Percentiles rank a stretch among this genome's conserved stretches.
phyloP scores from a whole-genome alignment of 2,329 filamentous ascomycete genomes.

The Seiridium unicorne region DNA sequence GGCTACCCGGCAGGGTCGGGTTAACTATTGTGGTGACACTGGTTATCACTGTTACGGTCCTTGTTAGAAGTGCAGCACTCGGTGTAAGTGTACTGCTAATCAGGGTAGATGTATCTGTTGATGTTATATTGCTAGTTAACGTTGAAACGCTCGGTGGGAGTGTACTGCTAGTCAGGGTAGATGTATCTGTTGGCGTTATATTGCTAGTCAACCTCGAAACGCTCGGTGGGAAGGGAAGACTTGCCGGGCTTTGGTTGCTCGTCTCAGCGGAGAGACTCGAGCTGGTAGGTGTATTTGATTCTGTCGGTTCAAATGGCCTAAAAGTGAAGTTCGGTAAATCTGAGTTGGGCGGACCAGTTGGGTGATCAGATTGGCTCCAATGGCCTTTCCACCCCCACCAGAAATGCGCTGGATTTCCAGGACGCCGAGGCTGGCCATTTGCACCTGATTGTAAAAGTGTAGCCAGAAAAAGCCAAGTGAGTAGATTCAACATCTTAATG shows the following conservation, averaged over 20 bases:
- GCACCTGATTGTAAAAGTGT: not conserved
- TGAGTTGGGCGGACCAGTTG: not conserved
- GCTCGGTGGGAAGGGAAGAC: not conserved
- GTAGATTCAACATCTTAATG: not conserved
- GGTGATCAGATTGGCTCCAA: too few relatives aligned
- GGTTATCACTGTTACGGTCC: not conserved
- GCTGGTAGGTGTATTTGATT: not conserved
- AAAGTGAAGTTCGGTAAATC: not conserved
- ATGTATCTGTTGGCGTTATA: not conserved
- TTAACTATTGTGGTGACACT: not conserved
- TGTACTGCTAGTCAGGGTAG: not conserved
- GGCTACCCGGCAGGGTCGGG: not conserved
- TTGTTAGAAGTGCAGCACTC: not conserved
- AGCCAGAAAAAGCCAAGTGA: not conserved
- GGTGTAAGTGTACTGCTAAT: not conserved
- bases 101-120: not conserved
- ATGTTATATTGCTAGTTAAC: not conserved
- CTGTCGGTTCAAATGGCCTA: not conserved
- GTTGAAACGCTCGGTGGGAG: not conserved
- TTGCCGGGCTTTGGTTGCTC: not conserved
- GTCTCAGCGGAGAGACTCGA: not conserved
- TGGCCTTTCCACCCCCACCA: too few relatives aligned
- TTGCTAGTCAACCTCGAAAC: not conserved
- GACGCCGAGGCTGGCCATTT: not conserved
- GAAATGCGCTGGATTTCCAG: not conserved